A percentile compares a stretch with the other conserved stretches of the same genome.
These are phyloP conservation scores for Pistacia integerrima DNA, from an alignment of 345 rosid genomes.

Conservation along the genomic window DNA sequence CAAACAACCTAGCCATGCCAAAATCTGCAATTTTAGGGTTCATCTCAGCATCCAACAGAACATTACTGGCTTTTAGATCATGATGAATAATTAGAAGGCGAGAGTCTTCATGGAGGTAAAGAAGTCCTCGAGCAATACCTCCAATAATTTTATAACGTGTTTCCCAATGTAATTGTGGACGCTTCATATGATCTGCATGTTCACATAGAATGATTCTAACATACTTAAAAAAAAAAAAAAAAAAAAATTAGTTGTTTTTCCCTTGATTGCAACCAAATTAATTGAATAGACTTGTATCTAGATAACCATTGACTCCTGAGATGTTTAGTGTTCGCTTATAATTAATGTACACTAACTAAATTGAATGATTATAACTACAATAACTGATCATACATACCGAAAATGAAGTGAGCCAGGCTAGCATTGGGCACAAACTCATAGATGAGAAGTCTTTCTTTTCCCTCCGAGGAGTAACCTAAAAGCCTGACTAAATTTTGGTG, in stretches of 20 bases:
- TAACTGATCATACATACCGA: constrained; percentile 21
- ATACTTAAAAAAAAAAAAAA: too few relatives aligned
- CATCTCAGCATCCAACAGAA: constrained; percentile 31
- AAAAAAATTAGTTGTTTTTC: too few relatives aligned
- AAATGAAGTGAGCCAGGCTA: constrained; percentile 44
- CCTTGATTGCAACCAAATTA: too few relatives aligned
- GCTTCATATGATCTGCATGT: background rate
- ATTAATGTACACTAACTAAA: too few relatives aligned
- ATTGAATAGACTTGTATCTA: background rate
- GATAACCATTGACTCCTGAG: background rate
- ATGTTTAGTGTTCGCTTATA: too few relatives aligned
- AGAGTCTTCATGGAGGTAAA: constrained; percentile 54
- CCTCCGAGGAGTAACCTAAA: constrained; percentile 36
- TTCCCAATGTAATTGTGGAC: constrained; percentile 30
- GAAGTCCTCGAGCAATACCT: constrained; percentile 49
- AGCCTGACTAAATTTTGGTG: constrained; percentile 48
- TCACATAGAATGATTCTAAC: too few relatives aligned
- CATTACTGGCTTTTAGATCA: constrained; percentile 47
- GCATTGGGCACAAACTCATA: constrained; percentile 44
- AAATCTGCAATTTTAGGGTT: constrained; percentile 44
- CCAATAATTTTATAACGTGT: constrained; percentile 38
- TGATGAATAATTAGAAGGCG: constrained; percentile 43
- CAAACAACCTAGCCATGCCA: constrained; percentile 48
- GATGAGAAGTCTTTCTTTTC: constrained; percentile 44
- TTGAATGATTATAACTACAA: too few relatives aligned